These are phyloP conservation scores for Thalia dealbata DNA, from an alignment of 176 grass and related monocot genomes.

Conservation along the genomic window DNA sequence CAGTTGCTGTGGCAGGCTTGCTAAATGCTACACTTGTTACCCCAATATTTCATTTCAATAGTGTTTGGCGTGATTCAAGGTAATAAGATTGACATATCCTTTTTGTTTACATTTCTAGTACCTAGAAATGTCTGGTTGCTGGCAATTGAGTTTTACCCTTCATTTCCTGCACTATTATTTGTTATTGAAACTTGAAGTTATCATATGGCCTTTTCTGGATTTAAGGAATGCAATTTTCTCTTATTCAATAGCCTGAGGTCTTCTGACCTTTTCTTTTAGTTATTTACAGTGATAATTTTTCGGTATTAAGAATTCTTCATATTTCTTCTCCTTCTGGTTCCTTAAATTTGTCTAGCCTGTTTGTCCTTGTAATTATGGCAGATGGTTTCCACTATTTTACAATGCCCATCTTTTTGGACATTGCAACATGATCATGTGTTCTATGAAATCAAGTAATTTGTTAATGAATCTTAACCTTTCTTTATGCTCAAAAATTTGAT, in stretches of 20 bases:
- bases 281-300: not conserved
- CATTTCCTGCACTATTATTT: not conserved
- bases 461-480: too few species aligned
- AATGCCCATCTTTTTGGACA: too few species aligned
- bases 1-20: slow-evolving; percentile 70
- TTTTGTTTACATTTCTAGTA: not conserved
- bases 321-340: not conserved
- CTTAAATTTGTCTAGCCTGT: not conserved
- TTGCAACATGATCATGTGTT: too few species aligned
- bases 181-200: not conserved
- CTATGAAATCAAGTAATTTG: too few species aligned
- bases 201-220: not conserved
- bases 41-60: slow-evolving; percentile 88
- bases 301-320: not conserved
- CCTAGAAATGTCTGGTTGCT: not conserved
- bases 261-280: not conserved
- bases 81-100: slow-evolving; percentile 14
- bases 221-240: not conserved
- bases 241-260: not conserved
- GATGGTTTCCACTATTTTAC: not conserved
- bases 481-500: too few species aligned
- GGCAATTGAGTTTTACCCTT: not conserved
- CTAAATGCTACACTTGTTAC: slow-evolving; percentile 93
- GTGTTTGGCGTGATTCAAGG: slow-evolving; percentile 96
- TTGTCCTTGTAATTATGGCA: not conserved